These are phyloP conservation scores for Backusella tarrabulga DNA, from an alignment of 192 early-diverging fungal species.

Conservation along the genomic window DNA sequence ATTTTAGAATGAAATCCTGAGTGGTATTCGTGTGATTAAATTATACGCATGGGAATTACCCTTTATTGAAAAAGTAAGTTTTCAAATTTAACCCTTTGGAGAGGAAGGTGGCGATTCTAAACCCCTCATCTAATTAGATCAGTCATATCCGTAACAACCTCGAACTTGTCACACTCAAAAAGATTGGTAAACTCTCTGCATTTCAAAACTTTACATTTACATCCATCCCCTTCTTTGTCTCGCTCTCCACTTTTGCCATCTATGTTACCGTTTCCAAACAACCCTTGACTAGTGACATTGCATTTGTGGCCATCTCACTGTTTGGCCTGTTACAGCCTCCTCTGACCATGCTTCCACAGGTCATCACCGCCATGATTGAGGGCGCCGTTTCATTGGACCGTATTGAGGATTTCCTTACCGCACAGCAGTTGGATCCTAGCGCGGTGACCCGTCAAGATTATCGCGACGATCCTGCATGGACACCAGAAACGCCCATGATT, in stretches of 20 bases:
- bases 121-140: background rate
- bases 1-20: constrained; percentile 72
- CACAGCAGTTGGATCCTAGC: constrained; percentile 60
- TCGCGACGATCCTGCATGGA: constrained; percentile 64
- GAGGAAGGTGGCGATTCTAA: constrained; percentile 25
- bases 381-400: constrained; percentile 40
- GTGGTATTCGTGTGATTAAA: constrained; percentile 94
- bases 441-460: constrained; percentile 62
- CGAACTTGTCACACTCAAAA: constrained; percentile 44
- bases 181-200: constrained; percentile 8
- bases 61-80: constrained; percentile 66
- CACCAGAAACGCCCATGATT: constrained; percentile 34
- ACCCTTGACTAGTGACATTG: constrained; percentile 35
- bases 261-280: constrained; percentile 42
- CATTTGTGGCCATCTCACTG: constrained; percentile 31
- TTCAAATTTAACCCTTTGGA: constrained; percentile 7
- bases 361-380: constrained; percentile 36
- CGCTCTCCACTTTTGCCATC: constrained; percentile 41
- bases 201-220: constrained; percentile 9
- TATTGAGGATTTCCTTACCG: constrained; percentile 46
- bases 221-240: constrained; percentile 18
- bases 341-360: constrained; percentile 40
- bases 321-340: constrained; percentile 51
- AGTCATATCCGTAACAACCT: constrained; percentile 23
- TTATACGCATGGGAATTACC: constrained; percentile 91